phyloP scores from a whole-genome alignment of 495 filamentous ascomycete species.

The Daldinia caldariorum region DNA sequence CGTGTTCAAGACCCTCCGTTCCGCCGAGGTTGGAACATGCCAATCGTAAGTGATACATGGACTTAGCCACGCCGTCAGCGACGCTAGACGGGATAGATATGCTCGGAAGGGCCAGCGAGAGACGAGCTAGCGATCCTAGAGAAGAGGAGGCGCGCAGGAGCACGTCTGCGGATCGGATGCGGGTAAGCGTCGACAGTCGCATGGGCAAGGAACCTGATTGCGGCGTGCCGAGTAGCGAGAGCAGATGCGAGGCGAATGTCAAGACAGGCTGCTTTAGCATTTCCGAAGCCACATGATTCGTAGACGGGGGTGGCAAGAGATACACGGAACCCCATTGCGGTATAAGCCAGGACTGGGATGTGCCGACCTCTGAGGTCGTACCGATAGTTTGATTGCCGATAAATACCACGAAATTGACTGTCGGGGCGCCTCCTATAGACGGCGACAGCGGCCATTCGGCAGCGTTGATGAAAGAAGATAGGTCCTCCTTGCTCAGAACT shows the following conservation, averaged over 20 bases:
- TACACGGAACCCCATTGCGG: conserved; percentile 97
- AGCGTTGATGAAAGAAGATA: conserved; percentile 94
- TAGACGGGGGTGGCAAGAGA: conserved; percentile 70
- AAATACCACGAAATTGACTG: conserved; percentile 94
- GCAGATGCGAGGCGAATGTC: conserved; percentile 90
- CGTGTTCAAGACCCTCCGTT: conserved; percentile 71
- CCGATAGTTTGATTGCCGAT: conserved; percentile 66
- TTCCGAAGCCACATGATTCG: conserved; percentile 52
- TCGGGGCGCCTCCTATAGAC: conserved; percentile 91
- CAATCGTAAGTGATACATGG: conserved; percentile 75
- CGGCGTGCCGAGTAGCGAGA: conserved; percentile 88
- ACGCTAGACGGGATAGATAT: conserved; percentile 91
- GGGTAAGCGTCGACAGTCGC: conserved; percentile 82
- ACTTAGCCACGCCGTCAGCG: conserved; percentile 82
- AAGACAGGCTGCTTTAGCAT: conserved; percentile 81
- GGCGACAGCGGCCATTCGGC: conserved; percentile 97
- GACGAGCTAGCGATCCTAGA: conserved; percentile 87
- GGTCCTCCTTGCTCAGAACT: conserved; percentile 83
- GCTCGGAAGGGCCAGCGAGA: conserved; percentile 83
- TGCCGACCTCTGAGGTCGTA: conserved; percentile 56
- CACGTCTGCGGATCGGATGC: conserved; percentile 85
- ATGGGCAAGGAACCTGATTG: conserved; percentile 81
- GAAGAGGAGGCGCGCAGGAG: conserved; percentile 92
- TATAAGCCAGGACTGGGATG: conserved; percentile 90
- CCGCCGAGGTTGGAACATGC: conserved; percentile 79